Evolutionary conservation across 1,284 basidiomycete species (phyloP), one percentile per base, ranked within the genome.

Genomic region (Irpex lacteus): DNA sequence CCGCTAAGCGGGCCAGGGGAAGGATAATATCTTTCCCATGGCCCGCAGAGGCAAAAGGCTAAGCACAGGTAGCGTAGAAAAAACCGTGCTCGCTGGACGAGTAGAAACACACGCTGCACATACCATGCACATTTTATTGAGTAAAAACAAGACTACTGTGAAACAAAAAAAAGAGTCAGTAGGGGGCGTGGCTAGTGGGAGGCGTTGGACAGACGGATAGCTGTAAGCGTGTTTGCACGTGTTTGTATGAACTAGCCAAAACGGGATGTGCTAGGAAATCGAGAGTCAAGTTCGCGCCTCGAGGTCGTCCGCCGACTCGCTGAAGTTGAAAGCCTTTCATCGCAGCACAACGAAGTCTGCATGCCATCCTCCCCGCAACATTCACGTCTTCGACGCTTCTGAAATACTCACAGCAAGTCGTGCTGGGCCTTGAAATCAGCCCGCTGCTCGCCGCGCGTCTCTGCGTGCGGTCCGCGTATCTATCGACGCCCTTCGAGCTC

Each of bases 191-290:
- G 40, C 40, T 52, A 7, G 50, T n/a, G 50, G 15, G 13, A 18
- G 13, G 9, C 7, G 21, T 34, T 6, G 7, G n/a, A 11, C 21
- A 15, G 6, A 26, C 9, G 26, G 32, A 9, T 6, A 9, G 34
- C 9, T 34, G 19, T 15, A 56, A 36, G 54, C 54, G 54, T 56
- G 54, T 56, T 56, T 56, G 34, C 32, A 36, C 32, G 54, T 56
- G 54, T 56, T 56, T 56, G 54, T 32, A 9, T 26, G 32, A 11
- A 36, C 54, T 56, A 56, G 54, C 54, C 54, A 56, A 34, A 56
- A 56, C 21, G 21, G 54, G 54, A 9, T 56, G 21, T 18, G 7
- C 21, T 56, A 26, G 54, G 34, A 56, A 56, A 34, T 9, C 11
- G 50, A 56, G 21, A 56, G 54, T 53, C 11, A 53, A 53, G 18